These are phyloP conservation scores for Naganishia randhawae DNA, from an alignment of 768 basidiomycete species.

Conservation along the genomic window DNA sequence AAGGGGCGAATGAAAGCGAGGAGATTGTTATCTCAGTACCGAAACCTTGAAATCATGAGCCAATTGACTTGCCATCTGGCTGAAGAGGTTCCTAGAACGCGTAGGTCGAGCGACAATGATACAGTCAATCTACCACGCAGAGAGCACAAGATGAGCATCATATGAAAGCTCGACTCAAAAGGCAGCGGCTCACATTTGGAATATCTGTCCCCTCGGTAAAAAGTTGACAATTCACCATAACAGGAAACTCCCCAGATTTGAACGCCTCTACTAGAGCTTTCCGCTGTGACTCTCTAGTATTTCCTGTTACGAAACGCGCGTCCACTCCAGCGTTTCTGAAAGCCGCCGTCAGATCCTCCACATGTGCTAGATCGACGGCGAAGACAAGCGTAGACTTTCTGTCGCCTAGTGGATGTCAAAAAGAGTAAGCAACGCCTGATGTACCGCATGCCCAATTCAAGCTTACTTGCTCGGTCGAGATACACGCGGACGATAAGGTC, in stretches of 20 bases:
- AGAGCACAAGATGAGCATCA: conserved; percentile 21
- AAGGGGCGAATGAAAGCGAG: not conserved
- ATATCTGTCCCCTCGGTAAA: conserved; percentile 93
- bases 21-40: not conserved
- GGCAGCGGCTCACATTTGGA: conserved; percentile 57
- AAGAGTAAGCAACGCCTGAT: not conserved
- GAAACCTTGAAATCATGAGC: not conserved
- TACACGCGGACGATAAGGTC: conserved; percentile 74
- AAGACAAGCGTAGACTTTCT: conserved; percentile 90
- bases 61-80: conserved; percentile 71
- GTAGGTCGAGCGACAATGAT: conserved; percentile 83
- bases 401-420: conserved; percentile 50
- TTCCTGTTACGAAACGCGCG: conserved; percentile 72
- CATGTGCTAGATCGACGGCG: conserved; percentile 78
- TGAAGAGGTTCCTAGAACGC: conserved; percentile 78
- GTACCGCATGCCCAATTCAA: not conserved
- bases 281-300: conserved; percentile 65
- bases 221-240: conserved; percentile 79
- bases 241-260: conserved; percentile 69
- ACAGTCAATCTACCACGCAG: conserved; percentile 66
- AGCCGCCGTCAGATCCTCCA: conserved; percentile 64
- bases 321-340: conserved; percentile 77
- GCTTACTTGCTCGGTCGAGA: conserved; percentile 75
- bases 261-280: conserved; percentile 65
- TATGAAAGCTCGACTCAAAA: conserved; percentile 23